These are phyloP conservation scores for Arthrobotrys sinensis DNA, from an alignment of 2,329 filamentous ascomycete genomes.

Conservation along the genomic window DNA sequence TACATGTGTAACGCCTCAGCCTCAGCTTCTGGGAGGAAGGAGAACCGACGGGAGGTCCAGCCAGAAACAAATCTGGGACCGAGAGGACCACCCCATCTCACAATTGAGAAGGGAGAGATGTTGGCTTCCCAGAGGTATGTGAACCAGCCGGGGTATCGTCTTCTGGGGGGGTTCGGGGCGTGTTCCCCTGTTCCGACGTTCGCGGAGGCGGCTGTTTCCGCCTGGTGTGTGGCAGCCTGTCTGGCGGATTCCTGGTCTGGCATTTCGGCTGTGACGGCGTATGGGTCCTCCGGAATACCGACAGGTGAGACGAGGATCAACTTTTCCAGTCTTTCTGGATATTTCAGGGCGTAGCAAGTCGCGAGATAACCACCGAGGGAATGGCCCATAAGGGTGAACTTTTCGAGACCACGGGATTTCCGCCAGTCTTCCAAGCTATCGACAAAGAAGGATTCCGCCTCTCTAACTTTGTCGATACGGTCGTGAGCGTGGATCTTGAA, in stretches of 20 bases:
- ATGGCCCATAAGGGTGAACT: constrained; percentile 93
- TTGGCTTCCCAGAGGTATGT: constrained; percentile 97
- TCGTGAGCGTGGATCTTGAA: constrained; percentile 90
- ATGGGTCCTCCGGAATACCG: constrained; percentile 93
- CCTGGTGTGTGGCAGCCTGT: constrained; percentile 47
- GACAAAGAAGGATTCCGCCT: constrained; percentile 96
- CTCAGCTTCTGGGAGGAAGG: constrained; percentile 85
- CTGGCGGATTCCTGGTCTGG: constrained; percentile 74
- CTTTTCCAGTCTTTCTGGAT: constrained; percentile 94
- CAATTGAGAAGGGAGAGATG: constrained; percentile 86
- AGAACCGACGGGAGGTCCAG: constrained; percentile 94
- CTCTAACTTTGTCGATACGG: constrained; percentile 82
- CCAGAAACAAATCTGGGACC: constrained; percentile 93
- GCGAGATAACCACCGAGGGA: constrained; percentile 95
- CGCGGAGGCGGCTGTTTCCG: constrained; percentile 63
- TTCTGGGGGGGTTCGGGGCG: constrained; percentile 69
- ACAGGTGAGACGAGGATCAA: constrained; percentile 95
- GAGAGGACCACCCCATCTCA: constrained; percentile 88
- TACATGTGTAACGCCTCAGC: constrained; percentile 91
- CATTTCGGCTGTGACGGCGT: constrained; percentile 84
- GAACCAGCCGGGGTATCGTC: constrained; percentile 85
- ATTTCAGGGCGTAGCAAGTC: constrained; percentile 94
- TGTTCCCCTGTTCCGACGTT: constrained; percentile 65
- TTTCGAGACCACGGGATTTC: constrained; percentile 86
- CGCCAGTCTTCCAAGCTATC: constrained; percentile 98